phyloP scores from a whole-genome alignment of 2,329 filamentous ascomycete genomes.

The Monilinia aucupariae region DNA sequence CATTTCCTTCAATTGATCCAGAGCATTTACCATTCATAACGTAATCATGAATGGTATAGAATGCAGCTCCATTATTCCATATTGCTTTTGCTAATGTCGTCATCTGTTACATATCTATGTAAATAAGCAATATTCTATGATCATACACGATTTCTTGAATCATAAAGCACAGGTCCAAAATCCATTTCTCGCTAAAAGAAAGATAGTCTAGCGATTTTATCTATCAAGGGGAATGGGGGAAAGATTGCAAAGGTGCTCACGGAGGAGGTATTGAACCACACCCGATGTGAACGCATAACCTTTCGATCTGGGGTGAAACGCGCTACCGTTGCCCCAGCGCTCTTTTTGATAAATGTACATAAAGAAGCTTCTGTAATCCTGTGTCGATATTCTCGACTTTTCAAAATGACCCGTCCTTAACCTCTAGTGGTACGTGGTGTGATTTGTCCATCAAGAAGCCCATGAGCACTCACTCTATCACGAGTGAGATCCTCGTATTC shows the following conservation, averaged over 20 bases:
- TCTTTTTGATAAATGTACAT: conserved; percentile 6
- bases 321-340: conserved; percentile 18
- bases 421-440: conserved; percentile 7
- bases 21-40: too few species aligned
- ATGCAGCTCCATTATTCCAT: too few species aligned
- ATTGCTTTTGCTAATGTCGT: too few species aligned
- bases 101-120: too few species aligned
- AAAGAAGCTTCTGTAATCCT: background rate
- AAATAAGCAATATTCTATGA: too few species aligned
- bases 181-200: too few species aligned
- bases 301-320: conserved; percentile 28
- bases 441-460: background rate
- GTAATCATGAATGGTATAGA: too few species aligned
- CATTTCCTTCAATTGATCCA: too few species aligned
- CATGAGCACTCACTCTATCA: conserved; percentile 1
- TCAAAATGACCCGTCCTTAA: background rate
- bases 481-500: conserved; percentile 19
- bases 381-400: background rate
- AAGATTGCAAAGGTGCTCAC: too few species aligned
- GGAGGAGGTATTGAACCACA: conserved; percentile 25
- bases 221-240: background rate
- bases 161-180: too few species aligned
- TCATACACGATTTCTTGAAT: background rate
- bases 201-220: too few species aligned
- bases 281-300: conserved; percentile 34